phyloP scores from a whole-genome alignment of 257 asterid genomes.

The Ilex aquifolium region DNA sequence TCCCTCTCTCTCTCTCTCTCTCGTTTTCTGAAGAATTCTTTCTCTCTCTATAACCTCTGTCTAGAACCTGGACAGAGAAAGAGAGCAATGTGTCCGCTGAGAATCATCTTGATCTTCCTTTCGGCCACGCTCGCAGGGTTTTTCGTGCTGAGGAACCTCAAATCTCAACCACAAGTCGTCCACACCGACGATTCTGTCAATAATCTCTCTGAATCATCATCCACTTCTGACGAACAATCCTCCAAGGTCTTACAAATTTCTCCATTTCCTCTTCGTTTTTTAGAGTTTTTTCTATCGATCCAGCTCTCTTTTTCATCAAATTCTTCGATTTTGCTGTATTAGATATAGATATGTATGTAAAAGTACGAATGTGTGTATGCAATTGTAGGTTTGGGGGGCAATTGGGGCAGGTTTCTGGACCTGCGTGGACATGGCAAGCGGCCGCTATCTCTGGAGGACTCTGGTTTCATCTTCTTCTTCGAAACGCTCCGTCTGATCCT shows the following conservation, averaged over 20 bases:
- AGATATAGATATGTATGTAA: neutral
- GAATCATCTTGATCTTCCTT: constrained; percentile 41
- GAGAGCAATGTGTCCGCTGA: constrained; percentile 37
- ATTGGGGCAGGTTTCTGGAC: constrained; percentile 69
- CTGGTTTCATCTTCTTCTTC: constrained; percentile 39
- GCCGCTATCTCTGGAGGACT: constrained; percentile 81
- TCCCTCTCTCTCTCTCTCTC: too few relatives aligned
- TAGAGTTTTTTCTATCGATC: neutral
- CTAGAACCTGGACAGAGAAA: constrained; percentile 8
- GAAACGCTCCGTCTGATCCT: constrained; percentile 37
- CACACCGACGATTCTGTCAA: constrained; percentile 10
- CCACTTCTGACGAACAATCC: neutral
- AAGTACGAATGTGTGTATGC: neutral
- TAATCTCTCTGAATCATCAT: constrained; percentile 10
- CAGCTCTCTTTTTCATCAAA: neutral
- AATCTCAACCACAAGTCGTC: constrained; percentile 15
- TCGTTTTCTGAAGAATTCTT: constrained; percentile 17
- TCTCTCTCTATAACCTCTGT: constrained; percentile 19
- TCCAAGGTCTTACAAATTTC: constrained; percentile 24
- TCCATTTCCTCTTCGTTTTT: neutral
- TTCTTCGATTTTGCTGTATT: neutral
- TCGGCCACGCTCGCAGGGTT: constrained; percentile 49
- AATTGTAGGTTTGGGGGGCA: constrained; percentile 40
- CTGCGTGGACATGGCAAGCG: constrained; percentile 88
- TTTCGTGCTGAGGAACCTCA: constrained; percentile 40